Percentiles rank a stretch among this genome's conserved stretches.
phyloP scores from a whole-genome alignment of 1,284 basidiomycete genomes.

The Termitomyces sp. region DNA sequence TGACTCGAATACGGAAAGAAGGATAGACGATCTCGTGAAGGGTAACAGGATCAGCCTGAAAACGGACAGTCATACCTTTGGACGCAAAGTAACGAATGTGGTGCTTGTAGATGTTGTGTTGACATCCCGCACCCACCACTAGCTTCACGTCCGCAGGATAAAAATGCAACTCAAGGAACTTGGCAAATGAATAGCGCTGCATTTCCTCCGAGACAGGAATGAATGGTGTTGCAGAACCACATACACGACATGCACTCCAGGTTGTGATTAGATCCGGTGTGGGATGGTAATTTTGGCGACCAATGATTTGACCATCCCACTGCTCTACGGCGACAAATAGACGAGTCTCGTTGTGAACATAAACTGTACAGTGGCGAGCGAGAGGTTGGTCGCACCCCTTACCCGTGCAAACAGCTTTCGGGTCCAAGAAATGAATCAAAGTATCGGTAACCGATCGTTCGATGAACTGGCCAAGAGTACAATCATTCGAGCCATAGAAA shows the following conservation, averaged over 20 bases:
- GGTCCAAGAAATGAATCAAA: slow-evolving; percentile 61
- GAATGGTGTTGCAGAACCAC: slow-evolving; percentile 80
- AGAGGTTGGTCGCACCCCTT: slow-evolving; percentile 82
- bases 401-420: slow-evolving; percentile 72
- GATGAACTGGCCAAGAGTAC: slow-evolving; percentile 89
- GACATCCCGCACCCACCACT: slow-evolving; percentile 80
- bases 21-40: slow-evolving; percentile 89
- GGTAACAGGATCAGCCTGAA: slow-evolving; percentile 82
- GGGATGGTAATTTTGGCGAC: slow-evolving; percentile 43
- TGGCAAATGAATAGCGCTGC: slow-evolving; percentile 90
- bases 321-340: slow-evolving; percentile 84
- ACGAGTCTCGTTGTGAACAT: slow-evolving; percentile 84
- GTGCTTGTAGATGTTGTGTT: slow-evolving; percentile 92
- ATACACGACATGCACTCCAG: slow-evolving; percentile 88
- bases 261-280: slow-evolving; percentile 80
- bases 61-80: slow-evolving; percentile 82
- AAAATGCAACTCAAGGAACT: slow-evolving; percentile 90
- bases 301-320: slow-evolving; percentile 74
- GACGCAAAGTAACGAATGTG: slow-evolving; percentile 92
- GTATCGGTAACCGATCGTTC: slow-evolving; percentile 75
- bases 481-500: slow-evolving; percentile 92
- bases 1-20: slow-evolving; percentile 79
- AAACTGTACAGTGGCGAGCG: slow-evolving; percentile 83
- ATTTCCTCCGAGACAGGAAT: slow-evolving; percentile 91
- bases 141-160: slow-evolving; percentile 82